Conservation (phyloP, 768 basidiomycete genomes). For the Lactarius tabidus region DNA sequence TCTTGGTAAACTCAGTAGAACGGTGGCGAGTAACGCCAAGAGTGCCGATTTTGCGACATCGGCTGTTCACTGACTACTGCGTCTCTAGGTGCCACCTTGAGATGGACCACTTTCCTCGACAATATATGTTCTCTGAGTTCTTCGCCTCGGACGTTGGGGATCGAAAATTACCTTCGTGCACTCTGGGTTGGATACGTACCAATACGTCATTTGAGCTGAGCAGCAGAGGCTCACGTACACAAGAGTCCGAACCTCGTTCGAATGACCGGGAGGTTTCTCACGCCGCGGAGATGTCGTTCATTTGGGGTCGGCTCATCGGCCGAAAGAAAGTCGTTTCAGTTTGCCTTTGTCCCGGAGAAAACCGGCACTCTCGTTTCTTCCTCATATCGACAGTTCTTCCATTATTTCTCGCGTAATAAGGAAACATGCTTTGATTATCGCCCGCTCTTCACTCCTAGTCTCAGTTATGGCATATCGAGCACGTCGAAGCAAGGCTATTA, state of each 20-base stretch:
- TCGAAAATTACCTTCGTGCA: neutral
- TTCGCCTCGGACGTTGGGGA: neutral
- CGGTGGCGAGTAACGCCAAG: neutral
- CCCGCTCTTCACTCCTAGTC: neutral
- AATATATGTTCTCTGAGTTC: conserved; percentile 10
- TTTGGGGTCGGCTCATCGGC: neutral
- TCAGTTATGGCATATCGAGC: neutral
- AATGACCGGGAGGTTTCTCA: conserved; percentile 9
- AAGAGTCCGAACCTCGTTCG: too few species aligned
- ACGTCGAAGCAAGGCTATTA: neutral
- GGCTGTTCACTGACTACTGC: neutral
- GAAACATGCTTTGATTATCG: neutral
- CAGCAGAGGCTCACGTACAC: neutral
- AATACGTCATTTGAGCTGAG: neutral
- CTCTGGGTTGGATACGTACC: neutral
- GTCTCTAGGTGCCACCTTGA: conserved; percentile 12
- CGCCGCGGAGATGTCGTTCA: neutral
- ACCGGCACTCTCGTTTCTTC: neutral
- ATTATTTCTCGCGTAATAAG: neutral
- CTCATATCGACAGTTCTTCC: too few species aligned
- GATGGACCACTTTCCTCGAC: conserved; percentile 21
- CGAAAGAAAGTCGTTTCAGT: neutral
- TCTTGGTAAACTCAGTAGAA: conserved; percentile 9
- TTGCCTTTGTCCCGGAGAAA: neutral
- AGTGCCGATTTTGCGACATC: neutral